phyloP scores from a whole-genome alignment of 768 basidiomycete genomes.

The Wakefieldia striispora region DNA sequence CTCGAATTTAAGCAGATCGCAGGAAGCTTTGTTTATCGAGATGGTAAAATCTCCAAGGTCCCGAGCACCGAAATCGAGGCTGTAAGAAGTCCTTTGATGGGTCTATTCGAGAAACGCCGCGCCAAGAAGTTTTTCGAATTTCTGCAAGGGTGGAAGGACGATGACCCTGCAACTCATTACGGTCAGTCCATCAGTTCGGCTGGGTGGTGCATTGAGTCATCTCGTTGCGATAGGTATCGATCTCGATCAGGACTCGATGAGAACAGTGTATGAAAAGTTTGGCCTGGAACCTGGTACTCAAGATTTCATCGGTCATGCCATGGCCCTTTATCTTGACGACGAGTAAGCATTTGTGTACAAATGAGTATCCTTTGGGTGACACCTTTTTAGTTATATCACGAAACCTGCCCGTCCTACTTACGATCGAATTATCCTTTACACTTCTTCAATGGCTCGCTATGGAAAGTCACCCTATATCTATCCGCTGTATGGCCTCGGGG shows the following conservation, averaged over 20 bases:
- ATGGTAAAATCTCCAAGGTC: conserved; percentile 96
- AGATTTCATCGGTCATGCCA: conserved; percentile 98
- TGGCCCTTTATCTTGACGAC: conserved; percentile 98
- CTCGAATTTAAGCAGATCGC: conserved; percentile 99
- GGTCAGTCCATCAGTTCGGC: conserved; percentile 46
- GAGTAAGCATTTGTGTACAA: conserved; percentile 56
- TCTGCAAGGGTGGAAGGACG: conserved; percentile 92
- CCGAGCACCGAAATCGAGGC: conserved; percentile 98
- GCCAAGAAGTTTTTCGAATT: conserved; percentile 99
- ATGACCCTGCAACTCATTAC: conserved; percentile 94
- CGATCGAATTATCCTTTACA: conserved; percentile 95
- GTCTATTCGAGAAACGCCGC: conserved; percentile 96
- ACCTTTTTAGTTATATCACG: conserved; percentile 72
- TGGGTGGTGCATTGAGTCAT: conserved; percentile 1
- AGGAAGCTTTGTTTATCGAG: conserved; percentile 95
- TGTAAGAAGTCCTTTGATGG: conserved; percentile 92
- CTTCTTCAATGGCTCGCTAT: conserved; percentile 97
- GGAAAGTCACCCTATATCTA: conserved; percentile 99
- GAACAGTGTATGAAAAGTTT: conserved; percentile 93
- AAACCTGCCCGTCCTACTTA: conserved; percentile 89
- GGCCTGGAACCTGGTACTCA: conserved; percentile 96
- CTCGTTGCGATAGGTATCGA: conserved; percentile 58
- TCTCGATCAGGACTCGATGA: conserved; percentile 91
- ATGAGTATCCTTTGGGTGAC: conserved; percentile 7
- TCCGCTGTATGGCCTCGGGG: conserved; percentile 97